phyloP scores from a whole-genome alignment of 305 asterid species.

The Fraxinus ornus region DNA sequence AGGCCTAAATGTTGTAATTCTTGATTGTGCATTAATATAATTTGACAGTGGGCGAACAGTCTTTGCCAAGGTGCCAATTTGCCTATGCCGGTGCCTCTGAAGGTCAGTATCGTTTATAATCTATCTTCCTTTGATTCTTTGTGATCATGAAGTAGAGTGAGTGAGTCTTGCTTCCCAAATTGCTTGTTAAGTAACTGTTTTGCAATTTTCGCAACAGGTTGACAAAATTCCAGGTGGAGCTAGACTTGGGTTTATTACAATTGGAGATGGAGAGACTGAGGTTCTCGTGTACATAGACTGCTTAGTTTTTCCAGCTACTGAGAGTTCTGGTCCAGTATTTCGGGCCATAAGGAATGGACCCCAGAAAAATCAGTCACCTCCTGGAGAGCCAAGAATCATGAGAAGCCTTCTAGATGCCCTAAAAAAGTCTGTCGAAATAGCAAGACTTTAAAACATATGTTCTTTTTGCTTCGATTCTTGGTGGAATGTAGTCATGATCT shows the following conservation, averaged over 20 bases:
- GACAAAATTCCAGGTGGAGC: slow-evolving; percentile 92
- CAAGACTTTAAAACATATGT: slow-evolving; percentile 37
- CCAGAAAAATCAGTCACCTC: slow-evolving; percentile 55
- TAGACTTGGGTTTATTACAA: slow-evolving; percentile 72
- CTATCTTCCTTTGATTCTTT: not conserved
- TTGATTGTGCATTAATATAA: slow-evolving; percentile 20
- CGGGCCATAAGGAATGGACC: slow-evolving; percentile 81
- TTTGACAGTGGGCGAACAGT: slow-evolving; percentile 89
- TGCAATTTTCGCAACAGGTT: slow-evolving; percentile 43
- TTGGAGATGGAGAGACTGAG: slow-evolving; percentile 69
- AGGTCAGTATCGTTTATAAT: slow-evolving; percentile 25
- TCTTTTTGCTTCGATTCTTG: not conserved
- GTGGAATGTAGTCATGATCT: not conserved
- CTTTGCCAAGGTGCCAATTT: slow-evolving; percentile 84
- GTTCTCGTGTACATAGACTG: slow-evolving; percentile 77
- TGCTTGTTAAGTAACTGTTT: not conserved
- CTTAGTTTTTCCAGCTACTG: slow-evolving; percentile 63
- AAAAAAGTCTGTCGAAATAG: slow-evolving; percentile 72
- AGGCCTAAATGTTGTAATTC: not conserved
- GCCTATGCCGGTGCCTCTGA: slow-evolving; percentile 69
- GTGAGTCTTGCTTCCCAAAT: not conserved
- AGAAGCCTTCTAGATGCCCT: slow-evolving; percentile 79
- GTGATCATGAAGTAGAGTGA: not conserved
- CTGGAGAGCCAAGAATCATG: slow-evolving; percentile 92
- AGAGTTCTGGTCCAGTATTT: slow-evolving; percentile 54